A percentile compares a stretch with the other conserved stretches of the same genome.
These are phyloP conservation scores for Magnusiomyces suaveolens DNA, from an alignment of 1,139 yeast genomes.

Conservation along the genomic window DNA sequence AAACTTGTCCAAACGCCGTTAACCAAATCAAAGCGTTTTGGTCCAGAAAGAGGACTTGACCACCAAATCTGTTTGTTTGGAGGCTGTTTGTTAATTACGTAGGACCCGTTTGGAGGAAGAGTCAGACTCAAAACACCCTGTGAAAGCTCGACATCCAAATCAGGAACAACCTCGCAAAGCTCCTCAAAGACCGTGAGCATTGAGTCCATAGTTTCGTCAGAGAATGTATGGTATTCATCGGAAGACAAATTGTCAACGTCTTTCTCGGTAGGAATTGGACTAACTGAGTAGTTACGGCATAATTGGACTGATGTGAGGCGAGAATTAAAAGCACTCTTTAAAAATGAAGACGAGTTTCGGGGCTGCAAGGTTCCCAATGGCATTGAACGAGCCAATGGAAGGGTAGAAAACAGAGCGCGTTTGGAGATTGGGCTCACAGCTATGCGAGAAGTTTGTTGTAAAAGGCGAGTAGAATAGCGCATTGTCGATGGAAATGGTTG, in stretches of 20 bases:
- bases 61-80: slow-evolving; percentile 92
- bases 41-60: slow-evolving; percentile 88
- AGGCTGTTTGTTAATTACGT: slow-evolving; percentile 87
- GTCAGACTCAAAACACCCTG: slow-evolving; percentile 75
- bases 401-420: no score
- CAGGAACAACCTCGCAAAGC: slow-evolving; percentile 48
- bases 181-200: slow-evolving; percentile 56
- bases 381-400: neutral
- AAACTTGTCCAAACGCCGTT: slow-evolving; percentile 33
- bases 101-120: slow-evolving; percentile 61
- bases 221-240: slow-evolving; percentile 46
- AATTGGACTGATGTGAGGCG: neutral
- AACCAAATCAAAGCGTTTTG: slow-evolving; percentile 46
- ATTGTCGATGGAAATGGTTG: no score
- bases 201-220: slow-evolving; percentile 56
- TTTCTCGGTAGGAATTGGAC: neutral
- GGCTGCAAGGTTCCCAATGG: neutral
- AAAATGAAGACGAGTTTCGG: neutral
- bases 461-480: neutral
- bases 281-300: neutral
- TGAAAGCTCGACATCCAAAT: slow-evolving; percentile 66
- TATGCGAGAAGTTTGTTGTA: neutral
- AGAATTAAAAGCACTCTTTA: neutral
- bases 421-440: neutral
- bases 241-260: slow-evolving; percentile 21